Percentiles rank a stretch among this genome's conserved stretches.
Conservation (phyloP, 192 early-diverging fungal genomes). For the Backusella luteola region DNA sequence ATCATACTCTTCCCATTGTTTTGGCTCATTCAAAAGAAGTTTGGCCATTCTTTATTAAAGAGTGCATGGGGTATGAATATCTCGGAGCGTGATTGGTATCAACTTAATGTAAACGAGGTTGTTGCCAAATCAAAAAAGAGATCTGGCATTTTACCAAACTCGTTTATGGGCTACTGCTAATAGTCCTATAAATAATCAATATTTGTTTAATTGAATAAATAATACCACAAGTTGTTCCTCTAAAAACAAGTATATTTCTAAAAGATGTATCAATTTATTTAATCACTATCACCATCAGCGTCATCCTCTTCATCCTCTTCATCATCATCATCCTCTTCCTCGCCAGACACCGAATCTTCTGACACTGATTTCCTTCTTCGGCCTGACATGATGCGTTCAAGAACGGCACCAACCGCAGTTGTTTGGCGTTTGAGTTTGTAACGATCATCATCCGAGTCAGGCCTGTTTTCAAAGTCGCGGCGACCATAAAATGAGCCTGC, state of each 20-base stretch:
- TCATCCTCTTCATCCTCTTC: background rate
- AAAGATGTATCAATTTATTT: background rate
- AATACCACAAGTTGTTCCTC: too few species aligned
- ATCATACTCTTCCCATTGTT: constrained; percentile 42
- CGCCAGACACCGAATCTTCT: background rate
- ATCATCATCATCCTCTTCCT: constrained; percentile 19
- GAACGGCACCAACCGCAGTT: background rate
- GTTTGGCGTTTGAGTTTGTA: constrained; percentile 10
- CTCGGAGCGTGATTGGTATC: constrained; percentile 32
- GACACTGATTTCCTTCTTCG: background rate
- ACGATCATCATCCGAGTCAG: constrained; percentile 4
- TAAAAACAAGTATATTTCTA: too few species aligned
- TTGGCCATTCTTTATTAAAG: constrained; percentile 31
- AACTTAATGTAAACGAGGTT: background rate
- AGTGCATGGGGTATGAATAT: constrained; percentile 35
- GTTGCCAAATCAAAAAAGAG: background rate
- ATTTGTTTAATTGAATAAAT: too few species aligned
- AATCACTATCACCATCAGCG: background rate
- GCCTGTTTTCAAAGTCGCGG: constrained; percentile 39
- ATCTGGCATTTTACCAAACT: background rate
- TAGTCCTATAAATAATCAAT: too few species aligned
- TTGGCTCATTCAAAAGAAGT: constrained; percentile 14
- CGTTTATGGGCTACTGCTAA: background rate
- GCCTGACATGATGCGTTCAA: background rate
- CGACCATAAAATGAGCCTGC: constrained; percentile 34